Conservation (phyloP, 768 basidiomycete genomes). For the Macrolepiota albuminosa region DNA sequence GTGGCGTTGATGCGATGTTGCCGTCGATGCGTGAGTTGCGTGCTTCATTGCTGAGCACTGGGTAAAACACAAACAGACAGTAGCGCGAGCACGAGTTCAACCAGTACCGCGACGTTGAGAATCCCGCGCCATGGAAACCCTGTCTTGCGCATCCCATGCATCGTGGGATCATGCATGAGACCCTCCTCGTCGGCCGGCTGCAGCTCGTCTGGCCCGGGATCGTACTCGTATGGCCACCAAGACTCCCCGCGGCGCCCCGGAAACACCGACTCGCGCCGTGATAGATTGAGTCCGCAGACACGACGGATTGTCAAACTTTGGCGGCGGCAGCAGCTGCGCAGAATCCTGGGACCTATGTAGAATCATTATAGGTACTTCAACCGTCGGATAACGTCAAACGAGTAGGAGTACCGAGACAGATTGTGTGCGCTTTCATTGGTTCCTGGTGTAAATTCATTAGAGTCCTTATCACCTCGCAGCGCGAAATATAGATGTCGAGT, state of each 20-base stretch:
- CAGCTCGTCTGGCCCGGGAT: slow-evolving; percentile 53
- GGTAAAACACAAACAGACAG: slow-evolving; percentile 82
- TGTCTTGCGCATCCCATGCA: slow-evolving; percentile 23
- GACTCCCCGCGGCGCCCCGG: slow-evolving; percentile 23
- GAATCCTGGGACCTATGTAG: slow-evolving; percentile 2
- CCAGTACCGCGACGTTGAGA: slow-evolving; percentile 65
- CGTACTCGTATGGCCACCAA: slow-evolving; percentile 67
- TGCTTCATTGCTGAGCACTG: slow-evolving; percentile 43
- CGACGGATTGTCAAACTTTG: background rate
- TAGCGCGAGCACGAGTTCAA: slow-evolving; percentile 56
- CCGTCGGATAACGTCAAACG: too few species aligned
- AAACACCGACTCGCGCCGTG: slow-evolving; percentile 15
- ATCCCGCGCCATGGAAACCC: slow-evolving; percentile 44
- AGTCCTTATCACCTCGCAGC: background rate
- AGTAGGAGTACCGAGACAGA: background rate
- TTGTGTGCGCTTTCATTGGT: background rate
- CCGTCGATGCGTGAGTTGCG: slow-evolving; percentile 47
- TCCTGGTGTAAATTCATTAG: background rate
- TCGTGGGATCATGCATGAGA: slow-evolving; percentile 58
- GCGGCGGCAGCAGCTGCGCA: background rate
- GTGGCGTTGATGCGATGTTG: slow-evolving; percentile 64
- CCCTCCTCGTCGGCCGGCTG: slow-evolving; percentile 72
- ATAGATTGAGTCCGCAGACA: slow-evolving; percentile 15
- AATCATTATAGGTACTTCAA: too few species aligned
- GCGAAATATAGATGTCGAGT: background rate